A percentile compares a stretch with the other conserved stretches of the same genome.
These are phyloP conservation scores for Epicoccum sorghinum DNA, from an alignment of 2,329 filamentous ascomycete genomes.

Conservation along the genomic window DNA sequence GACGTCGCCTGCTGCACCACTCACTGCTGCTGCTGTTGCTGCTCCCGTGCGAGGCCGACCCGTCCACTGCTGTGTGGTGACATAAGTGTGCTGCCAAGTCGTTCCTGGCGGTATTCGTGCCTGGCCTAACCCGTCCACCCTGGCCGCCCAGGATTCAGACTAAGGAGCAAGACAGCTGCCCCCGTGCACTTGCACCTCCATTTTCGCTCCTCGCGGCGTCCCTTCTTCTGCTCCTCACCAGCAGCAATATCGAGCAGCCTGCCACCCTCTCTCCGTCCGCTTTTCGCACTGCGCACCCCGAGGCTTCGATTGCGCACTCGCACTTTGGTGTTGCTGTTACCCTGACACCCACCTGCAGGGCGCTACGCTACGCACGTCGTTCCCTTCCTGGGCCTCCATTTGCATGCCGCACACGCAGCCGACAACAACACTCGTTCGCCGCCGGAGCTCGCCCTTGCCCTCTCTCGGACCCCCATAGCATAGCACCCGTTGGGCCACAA, in stretches of 20 bases:
- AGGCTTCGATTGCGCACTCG: constrained; percentile 18
- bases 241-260: constrained; percentile 33
- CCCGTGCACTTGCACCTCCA: constrained; percentile 15
- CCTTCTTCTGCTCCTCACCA: constrained; percentile 28
- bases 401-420: constrained; percentile 35
- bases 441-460: constrained; percentile 9
- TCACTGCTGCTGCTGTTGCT: not conserved
- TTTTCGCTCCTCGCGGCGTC: constrained; percentile 13
- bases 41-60: no score
- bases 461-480: constrained; percentile 30
- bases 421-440: constrained; percentile 15
- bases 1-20: not conserved
- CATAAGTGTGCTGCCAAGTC: constrained; percentile 13
- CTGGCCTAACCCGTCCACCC: constrained; percentile 17
- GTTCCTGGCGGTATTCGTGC: constrained; percentile 7
- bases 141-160: constrained; percentile 8
- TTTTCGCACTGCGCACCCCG: constrained; percentile 1
- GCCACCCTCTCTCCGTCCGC: constrained; percentile 13
- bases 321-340: constrained; percentile 32
- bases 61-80: not conserved
- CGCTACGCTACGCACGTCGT: constrained; percentile 16
- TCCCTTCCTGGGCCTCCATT: constrained; percentile 30
- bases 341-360: constrained; percentile 30
- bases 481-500: constrained; percentile 1
- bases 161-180: constrained; percentile 10